Conservation (phyloP, 192 early-diverging fungal genomes). For the Dimargaris verticillata region DNA sequence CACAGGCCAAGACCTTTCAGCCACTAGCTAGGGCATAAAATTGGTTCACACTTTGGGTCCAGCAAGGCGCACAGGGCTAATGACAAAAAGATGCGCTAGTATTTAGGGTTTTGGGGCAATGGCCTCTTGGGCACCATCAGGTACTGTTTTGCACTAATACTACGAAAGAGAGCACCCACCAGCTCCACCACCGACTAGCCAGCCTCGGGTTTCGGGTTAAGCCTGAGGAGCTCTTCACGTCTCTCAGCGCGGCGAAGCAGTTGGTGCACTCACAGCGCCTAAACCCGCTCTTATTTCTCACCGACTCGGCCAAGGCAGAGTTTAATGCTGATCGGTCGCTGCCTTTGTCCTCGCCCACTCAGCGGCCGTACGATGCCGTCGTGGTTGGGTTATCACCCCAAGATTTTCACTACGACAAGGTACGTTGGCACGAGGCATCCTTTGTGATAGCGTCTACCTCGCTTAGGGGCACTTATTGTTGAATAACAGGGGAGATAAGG, state of each 20-base stretch:
- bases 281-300: slow-evolving; percentile 62
- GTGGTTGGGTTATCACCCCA: slow-evolving; percentile 69
- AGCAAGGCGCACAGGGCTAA: background rate
- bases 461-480: background rate
- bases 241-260: slow-evolving; percentile 55
- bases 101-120: background rate
- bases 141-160: slow-evolving; percentile 78
- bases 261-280: slow-evolving; percentile 30
- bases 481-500: background rate
- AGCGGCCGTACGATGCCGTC: slow-evolving; percentile 50
- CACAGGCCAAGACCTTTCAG: slow-evolving; percentile 16
- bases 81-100: background rate
- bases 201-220: slow-evolving; percentile 50
- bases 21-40: too few species aligned
- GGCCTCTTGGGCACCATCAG: slow-evolving; percentile 9
- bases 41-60: background rate
- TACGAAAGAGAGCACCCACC: slow-evolving; percentile 48
- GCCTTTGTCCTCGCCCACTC: background rate
- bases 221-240: slow-evolving; percentile 53
- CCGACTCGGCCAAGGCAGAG: slow-evolving; percentile 48
- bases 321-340: slow-evolving; percentile 35
- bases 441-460: background rate
- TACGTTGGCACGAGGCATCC: slow-evolving; percentile 12
- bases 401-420: slow-evolving; percentile 46
- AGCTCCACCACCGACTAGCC: slow-evolving; percentile 37